Conservation (phyloP, 2,329 filamentous ascomycete species). For the Sphaerulina musiva region DNA sequence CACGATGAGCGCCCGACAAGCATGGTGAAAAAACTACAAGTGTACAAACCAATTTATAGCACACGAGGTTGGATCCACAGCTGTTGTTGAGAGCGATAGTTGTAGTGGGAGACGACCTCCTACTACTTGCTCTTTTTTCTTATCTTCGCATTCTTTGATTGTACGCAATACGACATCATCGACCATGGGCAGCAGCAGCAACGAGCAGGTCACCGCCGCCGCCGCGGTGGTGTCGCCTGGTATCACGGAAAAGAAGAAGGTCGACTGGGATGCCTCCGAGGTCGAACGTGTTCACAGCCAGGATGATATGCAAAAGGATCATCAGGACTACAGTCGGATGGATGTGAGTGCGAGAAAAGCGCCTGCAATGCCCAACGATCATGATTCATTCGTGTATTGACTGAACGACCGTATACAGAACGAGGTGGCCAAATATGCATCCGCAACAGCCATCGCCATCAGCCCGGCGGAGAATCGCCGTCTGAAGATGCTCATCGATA, state of each 20-base stretch:
- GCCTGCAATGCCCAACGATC: background rate
- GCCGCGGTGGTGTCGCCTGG: background rate
- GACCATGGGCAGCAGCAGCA: conserved; percentile 10
- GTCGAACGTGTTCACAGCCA: conserved; percentile 47
- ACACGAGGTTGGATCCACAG: too few relatives aligned
- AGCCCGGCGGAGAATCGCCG: conserved; percentile 54
- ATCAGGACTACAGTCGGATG: conserved; percentile 53
- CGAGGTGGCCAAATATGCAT: conserved; percentile 65
- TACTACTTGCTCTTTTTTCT: background rate
- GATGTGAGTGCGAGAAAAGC: conserved; percentile 39
- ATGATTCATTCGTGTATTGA: background rate
- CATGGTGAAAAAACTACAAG: too few relatives aligned
- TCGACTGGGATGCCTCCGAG: conserved; percentile 26
- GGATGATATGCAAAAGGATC: conserved; percentile 44
- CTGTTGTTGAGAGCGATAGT: too few relatives aligned
- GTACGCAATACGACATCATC: background rate
- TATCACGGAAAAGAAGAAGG: conserved; percentile 8
- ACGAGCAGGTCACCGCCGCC: conserved; percentile 9
- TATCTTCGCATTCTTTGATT: background rate
- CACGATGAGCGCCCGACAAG: conserved; percentile 12
- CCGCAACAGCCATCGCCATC: conserved; percentile 51
- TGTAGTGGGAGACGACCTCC: too few relatives aligned
- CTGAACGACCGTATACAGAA: conserved; percentile 26
- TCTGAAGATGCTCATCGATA: conserved; percentile 60
- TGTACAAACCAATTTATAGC: too few relatives aligned